phyloP scores from a whole-genome alignment of 2,329 filamentous ascomycete genomes.

The Cladophialophora bantiana region DNA sequence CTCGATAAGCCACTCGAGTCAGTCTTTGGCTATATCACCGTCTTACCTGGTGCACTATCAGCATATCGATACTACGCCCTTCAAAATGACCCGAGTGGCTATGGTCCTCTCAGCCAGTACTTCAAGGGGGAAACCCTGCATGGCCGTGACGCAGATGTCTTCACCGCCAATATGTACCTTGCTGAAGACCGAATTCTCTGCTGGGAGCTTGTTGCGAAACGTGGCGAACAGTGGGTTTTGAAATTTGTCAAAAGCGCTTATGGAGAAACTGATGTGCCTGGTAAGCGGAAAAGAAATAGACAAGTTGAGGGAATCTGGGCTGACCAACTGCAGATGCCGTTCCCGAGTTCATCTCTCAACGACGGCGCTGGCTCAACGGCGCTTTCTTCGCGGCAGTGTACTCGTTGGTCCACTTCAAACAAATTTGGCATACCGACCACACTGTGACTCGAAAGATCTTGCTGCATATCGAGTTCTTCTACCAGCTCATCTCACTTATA shows the following conservation, averaged over 20 bases:
- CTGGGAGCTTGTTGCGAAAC: constrained; percentile 96
- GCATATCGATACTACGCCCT: constrained; percentile 95
- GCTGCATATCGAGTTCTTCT: constrained; percentile 92
- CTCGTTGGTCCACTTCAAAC: constrained; percentile 91
- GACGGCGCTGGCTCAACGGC: constrained; percentile 95
- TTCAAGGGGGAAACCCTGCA: constrained; percentile 99
- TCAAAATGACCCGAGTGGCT: constrained; percentile 94
- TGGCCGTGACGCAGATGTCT: constrained; percentile 94
- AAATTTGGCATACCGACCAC: constrained; percentile 93
- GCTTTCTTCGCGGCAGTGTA: constrained; percentile 99
- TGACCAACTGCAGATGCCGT: constrained; percentile 71
- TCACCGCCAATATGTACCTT: constrained; percentile 98
- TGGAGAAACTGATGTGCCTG: constrained; percentile 96
- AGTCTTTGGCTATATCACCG: constrained; percentile 97
- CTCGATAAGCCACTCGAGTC: constrained; percentile 96
- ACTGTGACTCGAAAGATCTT: constrained; percentile 86
- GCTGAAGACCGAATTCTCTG: constrained; percentile 98
- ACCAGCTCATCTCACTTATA: constrained; percentile 88
- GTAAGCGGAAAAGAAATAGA: constrained; percentile 60
- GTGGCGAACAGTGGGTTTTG: constrained; percentile 92
- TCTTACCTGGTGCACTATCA: constrained; percentile 90
- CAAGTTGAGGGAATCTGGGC: neutral
- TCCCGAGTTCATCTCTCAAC: constrained; percentile 96
- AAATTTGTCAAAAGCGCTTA: constrained; percentile 98
- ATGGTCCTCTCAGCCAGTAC: constrained; percentile 94